Base-by-base conservation (phyloP, 225 moss, liverwort and hornwort genomes). In the Polytrichum formosum region DNA sequence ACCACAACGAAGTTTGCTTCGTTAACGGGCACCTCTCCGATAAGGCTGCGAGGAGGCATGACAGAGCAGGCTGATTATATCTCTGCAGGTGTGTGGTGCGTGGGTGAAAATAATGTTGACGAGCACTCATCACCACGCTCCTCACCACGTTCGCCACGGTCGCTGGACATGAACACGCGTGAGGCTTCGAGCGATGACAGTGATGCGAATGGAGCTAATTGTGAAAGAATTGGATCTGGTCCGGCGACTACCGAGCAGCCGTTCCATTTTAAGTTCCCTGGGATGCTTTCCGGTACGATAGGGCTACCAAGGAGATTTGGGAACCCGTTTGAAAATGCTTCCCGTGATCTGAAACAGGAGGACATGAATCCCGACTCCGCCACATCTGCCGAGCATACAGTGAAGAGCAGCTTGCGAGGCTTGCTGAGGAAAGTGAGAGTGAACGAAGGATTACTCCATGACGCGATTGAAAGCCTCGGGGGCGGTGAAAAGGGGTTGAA, bases 301-400 rank as follows among this genome's bases (percentile, higher is more conserved):
- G 86, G 86, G n/a, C 10, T 74, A 18, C 86, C 86, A 0, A 64
- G 73, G 33, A 71, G 86, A 63, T 86, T 86, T 28, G 83, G 86
- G 19, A 78, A 76, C 9, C 71, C 78, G 5, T 18, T 27, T 5
- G 35, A 63, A 46, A 46, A 46, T 16, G 13, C 46, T 21, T 29
- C 63, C 7, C 64, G 61, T 4, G 73, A 73, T 6, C 46, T 16
- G 4, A 46, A 46, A 2, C 46, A 46, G 46, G 37, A 37, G 37
- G 46, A 46, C 46, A 46, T 16, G 16, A 46, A 46, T 46, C 13
- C 46, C 46, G 7, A 16, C 46, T 46, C 46, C 46, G 46, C 46
- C 16, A 26, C 22, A 10, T 17, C 64, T 56, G 23, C 31, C 22
- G 76, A 73, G 30, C 62, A 21, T 5, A 55, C 5, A 0, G 23